These are phyloP conservation scores for Mrakia blollopis DNA, from an alignment of 768 basidiomycete genomes.

Conservation along the genomic window DNA sequence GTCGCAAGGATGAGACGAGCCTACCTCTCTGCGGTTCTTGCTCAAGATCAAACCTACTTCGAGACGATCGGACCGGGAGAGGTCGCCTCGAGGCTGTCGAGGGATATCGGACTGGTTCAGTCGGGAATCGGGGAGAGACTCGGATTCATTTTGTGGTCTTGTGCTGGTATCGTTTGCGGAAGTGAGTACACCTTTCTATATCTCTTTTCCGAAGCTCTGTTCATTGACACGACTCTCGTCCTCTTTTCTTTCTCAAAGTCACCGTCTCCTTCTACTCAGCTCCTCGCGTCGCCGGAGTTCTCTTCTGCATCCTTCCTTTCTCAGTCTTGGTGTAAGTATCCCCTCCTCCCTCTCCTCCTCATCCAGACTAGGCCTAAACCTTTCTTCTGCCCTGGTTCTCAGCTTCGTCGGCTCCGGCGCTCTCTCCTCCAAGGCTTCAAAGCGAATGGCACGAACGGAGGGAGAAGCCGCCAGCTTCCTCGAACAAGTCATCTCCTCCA, in stretches of 20 bases:
- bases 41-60: conserved; percentile 32
- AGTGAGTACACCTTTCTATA: neutral
- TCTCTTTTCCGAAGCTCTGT: neutral
- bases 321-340: conserved; percentile 10
- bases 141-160: conserved; percentile 26
- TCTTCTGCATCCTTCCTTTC: conserved; percentile 33
- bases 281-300: conserved; percentile 32
- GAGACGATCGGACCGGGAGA: conserved; percentile 34
- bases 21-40: conserved; percentile 32
- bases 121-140: conserved; percentile 32
- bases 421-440: conserved; percentile 1
- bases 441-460: conserved; percentile 23
- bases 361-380: neutral
- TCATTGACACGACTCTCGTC: neutral
- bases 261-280: conserved; percentile 27
- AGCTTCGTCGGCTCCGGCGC: neutral
- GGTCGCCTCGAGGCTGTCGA: conserved; percentile 24
- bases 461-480: conserved; percentile 26
- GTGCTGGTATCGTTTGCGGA: conserved; percentile 6
- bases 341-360: neutral
- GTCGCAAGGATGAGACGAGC: conserved; percentile 25
- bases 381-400: neutral
- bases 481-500: conserved; percentile 40
- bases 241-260: conserved; percentile 10
- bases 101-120: conserved; percentile 30